Conservation (phyloP, 2,329 filamentous ascomycete genomes). For the Lachnellula hyalina region DNA sequence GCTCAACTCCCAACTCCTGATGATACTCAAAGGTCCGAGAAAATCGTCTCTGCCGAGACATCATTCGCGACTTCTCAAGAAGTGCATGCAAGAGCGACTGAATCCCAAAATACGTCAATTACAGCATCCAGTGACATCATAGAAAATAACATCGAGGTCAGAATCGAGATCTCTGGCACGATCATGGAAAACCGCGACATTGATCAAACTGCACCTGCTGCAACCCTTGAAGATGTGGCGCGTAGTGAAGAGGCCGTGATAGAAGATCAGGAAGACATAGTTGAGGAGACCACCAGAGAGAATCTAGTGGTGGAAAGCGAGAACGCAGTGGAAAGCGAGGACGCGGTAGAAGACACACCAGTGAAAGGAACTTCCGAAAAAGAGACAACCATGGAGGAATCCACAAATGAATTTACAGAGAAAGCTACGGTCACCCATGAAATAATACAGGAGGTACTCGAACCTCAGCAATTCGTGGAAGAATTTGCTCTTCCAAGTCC, state of each 20-base stretch:
- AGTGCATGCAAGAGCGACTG: neutral
- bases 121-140: neutral
- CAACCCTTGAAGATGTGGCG: neutral
- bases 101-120: neutral
- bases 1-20: constrained; percentile 26
- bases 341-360: neutral
- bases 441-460: neutral
- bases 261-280: neutral
- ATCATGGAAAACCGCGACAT: neutral
- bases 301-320: neutral
- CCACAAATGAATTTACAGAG: neutral
- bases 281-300: neutral
- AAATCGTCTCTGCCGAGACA: constrained; percentile 8
- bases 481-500: constrained; percentile 6
- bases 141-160: neutral
- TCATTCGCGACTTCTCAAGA: constrained; percentile 10
- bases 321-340: neutral
- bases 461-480: neutral
- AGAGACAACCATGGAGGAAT: neutral
- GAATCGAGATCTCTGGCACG: neutral
- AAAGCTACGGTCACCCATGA: neutral
- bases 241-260: neutral
- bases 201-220: neutral
- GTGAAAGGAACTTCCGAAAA: neutral
- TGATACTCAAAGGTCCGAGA: constrained; percentile 20